Evolutionary conservation across 2,329 filamentous ascomycete species (phyloP), one percentile per base, ranked within the genome.

Genomic region (Periglandula ipomoeae): DNA sequence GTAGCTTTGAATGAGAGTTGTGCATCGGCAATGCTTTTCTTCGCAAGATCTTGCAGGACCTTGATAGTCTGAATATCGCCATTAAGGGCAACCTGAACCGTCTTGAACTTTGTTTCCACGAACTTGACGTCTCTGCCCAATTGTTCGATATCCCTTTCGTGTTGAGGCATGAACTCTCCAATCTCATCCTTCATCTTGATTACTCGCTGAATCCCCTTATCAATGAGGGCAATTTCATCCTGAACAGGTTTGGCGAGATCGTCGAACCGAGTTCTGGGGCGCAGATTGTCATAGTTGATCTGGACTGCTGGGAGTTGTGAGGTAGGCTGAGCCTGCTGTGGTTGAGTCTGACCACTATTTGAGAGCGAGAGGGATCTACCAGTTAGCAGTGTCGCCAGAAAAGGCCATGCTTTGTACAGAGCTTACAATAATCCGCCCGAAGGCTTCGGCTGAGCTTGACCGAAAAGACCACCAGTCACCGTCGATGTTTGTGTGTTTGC

Each of bases 231-330:
- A 53, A 98, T 86, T 56, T 88, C 72, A 53, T 82, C 79, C 61
- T 95, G 89, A 15, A 95, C 73, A 26, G 87, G 81, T 56, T 91
- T 85, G 52, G 87, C 81, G 24, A 95, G 82, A 65, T 95, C 91
- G 62, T 89, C 88, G 71, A 93, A 96, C 53, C 93, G 87, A 3
- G 89, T 95, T 0, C 90, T 95, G 15, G 86, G 85, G 46, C 89
- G 82, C 52, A 97, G 73, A 61, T 87, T 87, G 57, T 79, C 79
- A 46, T 87, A 69, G 65, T 93, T 87, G 58, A 95, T 86, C 59
- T 86, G 84, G 17, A 89, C 85, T 17, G 85, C 87, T 0, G 84
- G 82, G 15, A 83, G 75, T 54, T 78, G 74, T 45, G 73, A 75
- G 60, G 53, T 71, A 9, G 70, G 65, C 45, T 62, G 63, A 9